Base-by-base conservation (phyloP, 2,329 filamentous ascomycete species). In the Hypoxylon sp. region DNA sequence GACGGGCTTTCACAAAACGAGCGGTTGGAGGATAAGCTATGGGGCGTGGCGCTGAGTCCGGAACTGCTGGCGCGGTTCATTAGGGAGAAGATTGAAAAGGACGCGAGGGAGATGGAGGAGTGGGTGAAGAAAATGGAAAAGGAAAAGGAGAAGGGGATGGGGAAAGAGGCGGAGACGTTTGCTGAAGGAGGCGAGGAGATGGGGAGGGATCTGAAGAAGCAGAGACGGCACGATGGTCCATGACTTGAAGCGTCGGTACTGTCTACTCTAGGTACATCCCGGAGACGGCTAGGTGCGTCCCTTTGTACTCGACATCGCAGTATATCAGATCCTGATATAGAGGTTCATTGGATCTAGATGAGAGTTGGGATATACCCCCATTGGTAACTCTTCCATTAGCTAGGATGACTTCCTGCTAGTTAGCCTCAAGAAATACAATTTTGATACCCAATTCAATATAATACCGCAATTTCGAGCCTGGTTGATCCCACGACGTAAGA, bases 31-130 rank as follows among this genome's bases (percentile, higher is more conserved):
- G 34, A 60, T 5, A 39, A 43, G 3, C 30, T 72, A n/a, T 30
- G 21, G 5, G 61, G 58, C 9, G 14, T 65, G 6, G 67, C 69
- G 5, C 30, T 70, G 46, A 57, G 67, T n/a, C 65, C 70, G 11
- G 56, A 23, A 2, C 47, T 69, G 3, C 54, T 72, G 9, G 58
- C 56, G 9, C 9, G 45, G 27, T 68, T 50, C 11, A 19, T 65
- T 9, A 30, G n/a, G 27, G 48, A 45, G 23, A 11, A 19, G 37
- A 19, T 41, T 5, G 16, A 19, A 2, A 9, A 41, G n/a, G 2
- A 41, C 5, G 3, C 3, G 6, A 19, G 16, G 37, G 37, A 41
- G 8, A 9, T 3, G 14, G 32, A 37, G 7, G 16, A 11, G n/a
- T 3, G 7, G 48, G 29, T 29, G 37, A 45, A n/a, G 37, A 27